phyloP scores from a whole-genome alignment of 768 basidiomycete genomes.

The Auriscalpium orientale region DNA sequence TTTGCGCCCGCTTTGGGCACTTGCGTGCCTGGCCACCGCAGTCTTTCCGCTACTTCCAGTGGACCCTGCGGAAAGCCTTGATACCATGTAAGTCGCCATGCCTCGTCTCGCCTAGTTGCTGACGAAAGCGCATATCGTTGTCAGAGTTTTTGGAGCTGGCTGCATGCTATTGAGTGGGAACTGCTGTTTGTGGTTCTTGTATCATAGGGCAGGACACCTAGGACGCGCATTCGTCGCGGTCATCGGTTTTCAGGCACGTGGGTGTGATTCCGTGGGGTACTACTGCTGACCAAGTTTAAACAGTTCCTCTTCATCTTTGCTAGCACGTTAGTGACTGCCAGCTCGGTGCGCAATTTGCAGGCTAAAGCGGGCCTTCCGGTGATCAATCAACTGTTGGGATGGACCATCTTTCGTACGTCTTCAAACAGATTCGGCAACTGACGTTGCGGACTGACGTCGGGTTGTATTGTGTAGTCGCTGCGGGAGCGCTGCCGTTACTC shows the following conservation, averaged over 20 bases:
- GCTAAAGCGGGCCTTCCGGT: conserved; percentile 60
- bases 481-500: conserved; percentile 44
- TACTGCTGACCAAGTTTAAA: background rate
- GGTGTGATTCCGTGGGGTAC: too few species aligned
- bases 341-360: conserved; percentile 54
- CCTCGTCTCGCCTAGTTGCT: too few species aligned
- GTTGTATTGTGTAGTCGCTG: conserved; percentile 30
- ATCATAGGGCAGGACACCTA: too few species aligned
- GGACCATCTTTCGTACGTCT: conserved; percentile 55
- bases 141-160: background rate
- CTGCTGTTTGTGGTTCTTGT: background rate
- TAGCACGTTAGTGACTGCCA: conserved; percentile 46
- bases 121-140: background rate
- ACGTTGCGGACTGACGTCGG: background rate
- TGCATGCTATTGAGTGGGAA: conserved; percentile 1
- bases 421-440: background rate
- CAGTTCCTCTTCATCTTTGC: conserved; percentile 39
- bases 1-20: conserved; percentile 35
- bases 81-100: conserved; percentile 45
- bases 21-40: conserved; percentile 44
- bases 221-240: too few species aligned
- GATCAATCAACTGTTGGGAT: conserved; percentile 52
- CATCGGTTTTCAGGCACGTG: background rate
- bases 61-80: conserved; percentile 58
- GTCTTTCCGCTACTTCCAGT: conserved; percentile 69